These are phyloP conservation scores for Saccharomyces mikatae DNA, from an alignment of 805 yeast species.

Conservation along the genomic window DNA sequence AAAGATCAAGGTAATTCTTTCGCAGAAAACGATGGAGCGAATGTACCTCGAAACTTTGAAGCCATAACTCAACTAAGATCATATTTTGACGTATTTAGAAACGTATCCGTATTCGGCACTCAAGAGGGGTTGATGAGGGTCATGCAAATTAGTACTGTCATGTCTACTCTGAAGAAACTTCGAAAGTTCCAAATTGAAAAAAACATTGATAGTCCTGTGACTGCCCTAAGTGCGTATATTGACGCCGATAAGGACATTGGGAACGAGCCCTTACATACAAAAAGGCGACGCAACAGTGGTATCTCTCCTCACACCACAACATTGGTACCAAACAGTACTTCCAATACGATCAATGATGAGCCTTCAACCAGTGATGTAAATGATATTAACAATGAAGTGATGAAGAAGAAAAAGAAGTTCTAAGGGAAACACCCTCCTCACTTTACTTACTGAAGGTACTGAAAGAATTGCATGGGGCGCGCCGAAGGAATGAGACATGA, in stretches of 20 bases:
- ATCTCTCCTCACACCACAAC: not conserved
- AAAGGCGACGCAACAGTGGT: not conserved
- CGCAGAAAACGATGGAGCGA: not conserved
- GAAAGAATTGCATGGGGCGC: not conserved
- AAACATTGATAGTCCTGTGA: conserved; percentile 45
- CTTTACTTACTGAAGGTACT: not conserved
- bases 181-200: conserved; percentile 33
- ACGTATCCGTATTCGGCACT: conserved; percentile 51
- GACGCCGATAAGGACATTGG: conserved; percentile 2
- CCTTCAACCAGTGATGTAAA: not conserved
- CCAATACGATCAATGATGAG: not conserved
- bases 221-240: conserved; percentile 41
- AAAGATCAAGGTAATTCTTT: conserved; percentile 1
- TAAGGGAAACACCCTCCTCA: not conserved
- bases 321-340: not conserved
- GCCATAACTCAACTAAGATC: conserved; percentile 29
- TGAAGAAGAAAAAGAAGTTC: not conserved
- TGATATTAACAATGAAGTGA: not conserved
- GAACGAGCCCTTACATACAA: not conserved
- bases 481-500: not conserved
- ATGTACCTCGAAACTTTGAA: conserved; percentile 8
- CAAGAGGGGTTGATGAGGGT: conserved; percentile 59
- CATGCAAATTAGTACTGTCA: conserved; percentile 68
- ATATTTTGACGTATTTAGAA: conserved; percentile 38
- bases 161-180: conserved; percentile 55